phyloP scores from a whole-genome alignment of 179 eudicot species.

The Spergularia azorica region DNA sequence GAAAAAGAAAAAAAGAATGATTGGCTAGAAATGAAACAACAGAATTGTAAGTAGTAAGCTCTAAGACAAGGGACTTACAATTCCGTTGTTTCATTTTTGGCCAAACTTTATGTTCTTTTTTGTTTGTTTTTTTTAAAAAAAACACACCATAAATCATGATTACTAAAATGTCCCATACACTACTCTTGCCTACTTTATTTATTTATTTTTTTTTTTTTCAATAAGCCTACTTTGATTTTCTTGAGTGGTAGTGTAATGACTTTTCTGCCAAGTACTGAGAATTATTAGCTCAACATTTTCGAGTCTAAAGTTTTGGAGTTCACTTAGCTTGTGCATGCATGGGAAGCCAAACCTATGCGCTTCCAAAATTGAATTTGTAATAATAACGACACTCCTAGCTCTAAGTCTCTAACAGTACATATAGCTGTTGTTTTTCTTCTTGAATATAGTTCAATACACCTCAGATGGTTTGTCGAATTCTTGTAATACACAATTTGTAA shows the following conservation, averaged over 20 bases:
- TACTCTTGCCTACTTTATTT: too few species aligned
- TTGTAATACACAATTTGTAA: not conserved
- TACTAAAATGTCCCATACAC: too few species aligned
- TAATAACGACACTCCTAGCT: not conserved
- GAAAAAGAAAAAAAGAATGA: not conserved
- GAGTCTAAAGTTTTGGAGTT: not conserved
- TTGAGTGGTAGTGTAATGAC: not conserved
- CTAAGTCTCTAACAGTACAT: not conserved
- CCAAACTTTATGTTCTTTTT: not conserved
- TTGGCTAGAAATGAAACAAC: not conserved
- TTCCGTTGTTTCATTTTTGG: not conserved
- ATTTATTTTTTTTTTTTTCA: too few species aligned
- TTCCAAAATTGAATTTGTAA: not conserved
- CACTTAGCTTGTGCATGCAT: not conserved
- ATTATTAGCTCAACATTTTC: too few species aligned
- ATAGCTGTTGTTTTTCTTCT: not conserved
- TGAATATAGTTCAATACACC: not conserved
- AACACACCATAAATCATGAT: too few species aligned
- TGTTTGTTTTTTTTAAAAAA: too few species aligned
- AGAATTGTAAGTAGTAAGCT: not conserved
- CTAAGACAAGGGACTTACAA: constrained; percentile 8
- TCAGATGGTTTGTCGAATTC: constrained; percentile 2
- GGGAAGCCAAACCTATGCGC: not conserved
- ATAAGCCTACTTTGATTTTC: not conserved
- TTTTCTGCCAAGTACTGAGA: not conserved